phyloP scores from a whole-genome alignment of 202 grass and related monocot genomes.

The Saccharum hybrid region DNA sequence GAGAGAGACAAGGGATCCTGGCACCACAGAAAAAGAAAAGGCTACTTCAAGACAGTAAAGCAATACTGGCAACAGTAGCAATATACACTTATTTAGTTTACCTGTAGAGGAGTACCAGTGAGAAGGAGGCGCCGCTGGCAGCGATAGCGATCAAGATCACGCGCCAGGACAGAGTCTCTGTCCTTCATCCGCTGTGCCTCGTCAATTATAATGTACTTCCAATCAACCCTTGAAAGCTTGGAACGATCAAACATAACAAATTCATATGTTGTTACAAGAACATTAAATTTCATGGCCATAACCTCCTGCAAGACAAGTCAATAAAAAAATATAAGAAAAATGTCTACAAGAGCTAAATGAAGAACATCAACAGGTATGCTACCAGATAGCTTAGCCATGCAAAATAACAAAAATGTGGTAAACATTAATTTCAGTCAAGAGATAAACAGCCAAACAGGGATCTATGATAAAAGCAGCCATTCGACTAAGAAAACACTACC shows the following conservation, averaged over 20 bases:
- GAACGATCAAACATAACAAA: constrained; percentile 98
- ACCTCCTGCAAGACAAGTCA: constrained; percentile 71
- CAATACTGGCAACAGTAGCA: constrained; percentile 20
- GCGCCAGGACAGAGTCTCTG: constrained; percentile 92
- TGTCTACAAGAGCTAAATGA: neutral
- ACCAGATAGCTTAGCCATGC: constrained; percentile 14
- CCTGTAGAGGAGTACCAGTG: constrained; percentile 97
- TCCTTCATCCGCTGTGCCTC: constrained; percentile 99
- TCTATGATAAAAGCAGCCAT: constrained; percentile 1
- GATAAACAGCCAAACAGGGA: constrained; percentile 8
- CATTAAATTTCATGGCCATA: constrained; percentile 94
- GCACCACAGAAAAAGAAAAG: constrained; percentile 13
- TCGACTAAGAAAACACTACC: constrained; percentile 27
- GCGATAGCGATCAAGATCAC: constrained; percentile 93
- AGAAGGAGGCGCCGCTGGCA: constrained; percentile 95
- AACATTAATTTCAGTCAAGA: constrained; percentile 5
- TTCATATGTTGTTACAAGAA: constrained; percentile 99
- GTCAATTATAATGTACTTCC: constrained; percentile 99
- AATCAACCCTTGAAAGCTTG: constrained; percentile 97
- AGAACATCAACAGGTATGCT: neutral
- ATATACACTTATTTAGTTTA: constrained; percentile 27
- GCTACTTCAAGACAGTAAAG: neutral
- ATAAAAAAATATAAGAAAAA: constrained; percentile 32
- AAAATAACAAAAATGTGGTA: constrained; percentile 15
- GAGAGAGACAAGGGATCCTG: constrained; percentile 14